A percentile compares a stretch with the other conserved stretches of the same genome.
Evolutionary conservation across 768 basidiomycete species (phyloP).

Genomic region (Serpula lacrymans): DNA sequence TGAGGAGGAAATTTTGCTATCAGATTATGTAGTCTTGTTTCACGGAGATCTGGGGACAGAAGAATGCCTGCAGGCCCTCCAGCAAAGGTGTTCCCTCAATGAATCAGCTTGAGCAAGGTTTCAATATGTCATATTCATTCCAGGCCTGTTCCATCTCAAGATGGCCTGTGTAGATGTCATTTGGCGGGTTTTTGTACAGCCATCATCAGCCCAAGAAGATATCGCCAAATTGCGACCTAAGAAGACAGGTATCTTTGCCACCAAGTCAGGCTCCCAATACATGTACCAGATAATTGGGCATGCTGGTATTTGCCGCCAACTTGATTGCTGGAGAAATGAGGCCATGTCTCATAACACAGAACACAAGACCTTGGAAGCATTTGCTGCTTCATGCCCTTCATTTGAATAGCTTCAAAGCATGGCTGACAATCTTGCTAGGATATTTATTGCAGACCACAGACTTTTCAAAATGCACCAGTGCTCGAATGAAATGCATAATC

Average conservation of each 20-base stretch:
- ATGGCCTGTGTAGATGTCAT: conserved; percentile 27
- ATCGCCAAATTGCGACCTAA: conserved; percentile 22
- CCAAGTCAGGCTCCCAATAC: conserved; percentile 31
- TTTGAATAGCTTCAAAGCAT: conserved; percentile 27
- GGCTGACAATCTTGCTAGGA: conserved; percentile 15
- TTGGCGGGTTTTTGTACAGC: conserved; percentile 12
- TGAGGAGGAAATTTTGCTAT: conserved; percentile 12
- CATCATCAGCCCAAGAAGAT: conserved; percentile 3
- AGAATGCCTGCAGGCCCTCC: conserved; percentile 12
- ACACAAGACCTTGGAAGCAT: conserved; percentile 10
- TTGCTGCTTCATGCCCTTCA: conserved; percentile 3
- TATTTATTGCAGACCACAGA: conserved; percentile 15
- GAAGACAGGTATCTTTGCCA: conserved; percentile 27
- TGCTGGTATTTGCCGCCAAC: conserved; percentile 16
- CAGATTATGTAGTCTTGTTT: conserved; percentile 8
- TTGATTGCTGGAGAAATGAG: conserved; percentile 30
- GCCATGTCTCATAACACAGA: conserved; percentile 6
- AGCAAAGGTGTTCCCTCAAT: conserved; percentile 21
- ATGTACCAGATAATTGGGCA: conserved; percentile 36
- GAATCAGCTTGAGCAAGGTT: conserved; percentile 22
- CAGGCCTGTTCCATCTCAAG: conserved; percentile 33
- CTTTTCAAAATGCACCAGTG: too few species aligned
- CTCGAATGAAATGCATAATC: too few species aligned
- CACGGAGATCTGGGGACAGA: conserved; percentile 22
- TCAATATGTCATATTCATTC: conserved; percentile 31